Base-by-base conservation (phyloP, 2,329 filamentous ascomycete species). In the Nemania diffusa region DNA sequence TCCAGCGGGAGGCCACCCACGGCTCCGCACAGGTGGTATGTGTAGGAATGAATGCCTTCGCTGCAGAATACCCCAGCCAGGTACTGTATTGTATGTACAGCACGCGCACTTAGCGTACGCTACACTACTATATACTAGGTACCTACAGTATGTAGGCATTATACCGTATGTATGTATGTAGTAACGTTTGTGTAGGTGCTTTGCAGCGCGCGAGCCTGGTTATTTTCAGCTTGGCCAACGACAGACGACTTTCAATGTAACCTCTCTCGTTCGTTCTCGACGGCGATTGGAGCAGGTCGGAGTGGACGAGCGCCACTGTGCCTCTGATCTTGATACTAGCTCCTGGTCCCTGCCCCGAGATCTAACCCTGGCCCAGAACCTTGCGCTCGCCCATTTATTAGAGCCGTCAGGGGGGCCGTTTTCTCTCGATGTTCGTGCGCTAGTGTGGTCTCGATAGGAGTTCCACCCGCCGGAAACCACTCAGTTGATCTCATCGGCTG, bases 241-340 rank as follows among this genome's bases (percentile, higher is more conserved):
- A 59, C 42, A 51, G 63, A 20, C n/a, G n/a, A 20, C 34, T 58
- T 37, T 46, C 37, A 64, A 67, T 67, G 37, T 62, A 48, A 26
- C 26, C 50, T 26, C 50, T 62, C 37, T 34, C 29, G 40, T 55
- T 26, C 22, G 22, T 58, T 42, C 56, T 57, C 37, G 27, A 15
- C 46, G 5, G 53, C 50, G 59, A 67, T 67, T 67, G 67, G 67
- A 32, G 34, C 26, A 15, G 17, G 40, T 53, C 26, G 5, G 17
- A 29, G 34, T 52, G 27, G 50, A 15, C 57, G 57, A 50, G 50
- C 67, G 67, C 67, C 67, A 69, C 57, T 53, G 29, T 50, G 37
- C 29, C n/a, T 61, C 57, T 52, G 52, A 64, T 57, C 61, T 64
- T 64, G 61, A 59, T 51, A 48, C 55, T 40, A 37, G 42, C 51